Conservation (phyloP, 73 alveolate species). For the Paramecium bursaria region DNA sequence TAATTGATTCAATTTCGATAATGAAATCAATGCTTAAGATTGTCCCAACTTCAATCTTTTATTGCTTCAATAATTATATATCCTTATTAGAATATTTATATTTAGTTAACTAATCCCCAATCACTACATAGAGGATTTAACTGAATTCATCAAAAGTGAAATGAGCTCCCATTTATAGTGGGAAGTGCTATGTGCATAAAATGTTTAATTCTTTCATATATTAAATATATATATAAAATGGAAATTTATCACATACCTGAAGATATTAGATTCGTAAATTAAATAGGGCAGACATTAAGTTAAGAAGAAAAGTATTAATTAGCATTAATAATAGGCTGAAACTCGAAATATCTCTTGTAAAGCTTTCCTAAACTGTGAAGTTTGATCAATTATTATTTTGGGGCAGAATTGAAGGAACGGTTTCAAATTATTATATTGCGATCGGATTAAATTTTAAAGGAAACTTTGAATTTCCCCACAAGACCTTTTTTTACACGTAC, state of each 20-base stretch:
- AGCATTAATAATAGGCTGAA: slow-evolving; percentile 32
- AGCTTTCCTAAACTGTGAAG: slow-evolving; percentile 44
- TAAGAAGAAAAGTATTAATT: slow-evolving; percentile 64
- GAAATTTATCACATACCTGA: slow-evolving; percentile 68
- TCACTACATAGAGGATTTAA: not conserved
- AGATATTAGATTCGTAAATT: slow-evolving; percentile 58
- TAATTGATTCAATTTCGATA: slow-evolving; percentile 35
- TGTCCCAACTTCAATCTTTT: not conserved
- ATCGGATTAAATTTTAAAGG: slow-evolving; percentile 90
- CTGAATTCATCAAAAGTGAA: slow-evolving; percentile 29
- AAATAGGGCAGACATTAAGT: slow-evolving; percentile 65
- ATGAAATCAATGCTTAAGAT: not conserved
- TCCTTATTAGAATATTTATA: slow-evolving; percentile 14
- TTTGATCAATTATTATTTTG: slow-evolving; percentile 92
- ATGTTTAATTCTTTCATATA: not conserved
- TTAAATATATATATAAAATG: slow-evolving; percentile 29
- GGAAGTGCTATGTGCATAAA: not conserved
- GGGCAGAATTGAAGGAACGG: slow-evolving; percentile 97
- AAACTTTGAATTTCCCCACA: slow-evolving; percentile 91
- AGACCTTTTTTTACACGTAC: slow-evolving; percentile 92
- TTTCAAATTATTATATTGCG: slow-evolving; percentile 95
- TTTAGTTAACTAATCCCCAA: not conserved
- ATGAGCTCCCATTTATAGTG: too few relatives aligned
- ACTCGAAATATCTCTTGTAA: slow-evolving; percentile 56
- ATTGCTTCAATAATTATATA: not conserved